Base-by-base conservation (phyloP, 2,329 filamentous ascomycete species). In the Calonectria honghensis region DNA sequence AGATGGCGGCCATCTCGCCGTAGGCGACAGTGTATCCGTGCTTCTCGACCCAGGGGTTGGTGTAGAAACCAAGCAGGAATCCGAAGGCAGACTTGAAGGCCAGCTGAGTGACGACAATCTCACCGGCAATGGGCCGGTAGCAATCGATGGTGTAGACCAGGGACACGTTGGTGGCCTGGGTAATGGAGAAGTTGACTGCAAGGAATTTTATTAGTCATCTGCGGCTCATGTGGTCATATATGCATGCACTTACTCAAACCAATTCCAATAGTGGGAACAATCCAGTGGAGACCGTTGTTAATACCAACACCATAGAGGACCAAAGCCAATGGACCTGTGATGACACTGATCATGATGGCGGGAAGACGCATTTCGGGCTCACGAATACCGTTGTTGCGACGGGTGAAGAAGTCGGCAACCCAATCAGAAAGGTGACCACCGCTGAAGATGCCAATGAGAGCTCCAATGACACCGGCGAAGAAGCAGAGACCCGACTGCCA, bases 41-140 rank as follows among this genome's bases (percentile, higher is more conserved):
- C 76, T 86, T 66, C 3, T 69, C 69, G 32, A 91, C 85, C 90
- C 89, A 91, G 0, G 88, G 86, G 77, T 91, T 91, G 4, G 89
- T 90, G 79, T 91, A 91, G 81, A 91, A 91, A 1, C 87, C 89
- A 6, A 91, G 83, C 6, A 91, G 82, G 79, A 91, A 91, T 18
- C 89, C 89, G 79, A 91, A 90, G 20, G 86, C 81, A 84, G 86
- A 88, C 81, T 90, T 90, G 79, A 90, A 90, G 0, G 85, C 88
- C 73, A 89, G 52, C 68, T 77, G 76, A 13, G 76, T 78, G 14
- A 79, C 76, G 18, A 76, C 76, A 39, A 78, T 73, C 41, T 79
- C 77, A 41, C 77, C 77, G 2, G 77, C 74, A 27, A 79, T 70
- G 6, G 76, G 76, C 35, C 73, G 70, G 51, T 79, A 77, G 52